Percentiles rank a stretch among this genome's conserved stretches.
phyloP scores from a whole-genome alignment of 176 grass and related monocot species.

The Olyra latifolia region DNA sequence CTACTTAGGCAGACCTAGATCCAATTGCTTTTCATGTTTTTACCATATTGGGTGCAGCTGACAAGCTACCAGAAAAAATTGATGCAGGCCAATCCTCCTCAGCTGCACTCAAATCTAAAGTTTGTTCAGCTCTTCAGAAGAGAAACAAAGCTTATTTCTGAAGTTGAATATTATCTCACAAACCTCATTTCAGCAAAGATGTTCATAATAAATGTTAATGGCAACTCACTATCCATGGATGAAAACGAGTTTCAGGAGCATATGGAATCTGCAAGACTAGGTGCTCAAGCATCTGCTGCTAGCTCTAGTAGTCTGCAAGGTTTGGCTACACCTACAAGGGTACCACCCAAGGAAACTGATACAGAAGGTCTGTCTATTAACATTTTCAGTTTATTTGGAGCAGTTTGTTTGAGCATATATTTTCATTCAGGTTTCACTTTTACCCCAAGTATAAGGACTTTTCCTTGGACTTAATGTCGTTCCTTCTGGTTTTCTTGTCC shows the following conservation, averaged over 20 bases:
- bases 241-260: conserved; percentile 73
- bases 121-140: conserved; percentile 88
- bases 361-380: conserved; percentile 39
- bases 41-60: not conserved
- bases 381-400: not conserved
- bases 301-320: conserved; percentile 35
- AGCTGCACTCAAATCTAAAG: conserved; percentile 90
- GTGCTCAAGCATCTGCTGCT: conserved; percentile 45
- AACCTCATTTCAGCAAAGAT: conserved; percentile 89
- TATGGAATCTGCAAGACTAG: conserved; percentile 67
- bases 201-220: conserved; percentile 79
- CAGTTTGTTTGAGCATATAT: conserved; percentile 4
- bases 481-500: not conserved
- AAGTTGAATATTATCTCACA: conserved; percentile 90
- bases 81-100: conserved; percentile 87
- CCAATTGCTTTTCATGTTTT: not conserved
- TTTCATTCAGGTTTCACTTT: conserved; percentile 3
- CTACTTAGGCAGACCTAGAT: not conserved
- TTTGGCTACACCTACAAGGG: conserved; percentile 17
- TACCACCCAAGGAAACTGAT: conserved; percentile 32
- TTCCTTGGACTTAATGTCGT: not conserved
- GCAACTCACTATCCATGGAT: conserved; percentile 66
- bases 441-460: not conserved
- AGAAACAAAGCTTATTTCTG: conserved; percentile 86
- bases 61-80: conserved; percentile 15